Percentiles rank a stretch among this genome's conserved stretches.
These are phyloP conservation scores for Pichia sp. DNA, from an alignment of 1,139 yeast species.

Conservation along the genomic window DNA sequence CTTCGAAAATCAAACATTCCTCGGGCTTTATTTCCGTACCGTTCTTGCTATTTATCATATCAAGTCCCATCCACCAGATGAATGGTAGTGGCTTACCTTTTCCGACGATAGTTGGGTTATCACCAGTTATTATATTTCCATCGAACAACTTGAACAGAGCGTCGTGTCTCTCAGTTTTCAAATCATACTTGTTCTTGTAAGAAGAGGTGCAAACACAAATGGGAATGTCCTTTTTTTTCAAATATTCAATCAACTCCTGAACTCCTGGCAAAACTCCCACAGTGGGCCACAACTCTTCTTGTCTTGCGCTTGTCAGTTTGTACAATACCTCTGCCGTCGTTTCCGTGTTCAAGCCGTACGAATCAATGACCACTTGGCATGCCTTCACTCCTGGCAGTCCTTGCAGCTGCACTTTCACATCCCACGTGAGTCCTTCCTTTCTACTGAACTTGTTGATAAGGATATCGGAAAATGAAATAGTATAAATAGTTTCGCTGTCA, in stretches of 20 bases:
- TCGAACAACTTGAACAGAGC: constrained; percentile 62
- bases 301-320: constrained; percentile 48
- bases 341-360: constrained; percentile 55
- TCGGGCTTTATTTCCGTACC: constrained; percentile 52
- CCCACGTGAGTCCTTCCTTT: constrained; percentile 70
- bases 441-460: constrained; percentile 68
- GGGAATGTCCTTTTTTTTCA: constrained; percentile 54
- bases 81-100: constrained; percentile 92
- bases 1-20: constrained; percentile 89
- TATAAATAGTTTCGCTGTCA: constrained; percentile 87
- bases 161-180: constrained; percentile 66
- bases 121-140: constrained; percentile 76
- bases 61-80: constrained; percentile 81
- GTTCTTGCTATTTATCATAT: constrained; percentile 22
- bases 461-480: constrained; percentile 64
- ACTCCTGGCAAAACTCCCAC: constrained; percentile 83
- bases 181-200: constrained; percentile 48
- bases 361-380: constrained; percentile 58
- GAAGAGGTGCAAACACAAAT: constrained; percentile 94
- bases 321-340: constrained; percentile 60
- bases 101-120: constrained; percentile 74
- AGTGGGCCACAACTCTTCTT: constrained; percentile 54
- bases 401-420: constrained; percentile 76
- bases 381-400: constrained; percentile 85
- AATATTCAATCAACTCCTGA: constrained; percentile 52